Conservation (phyloP, 208 protist species). For the Tritrichomonas foetus region DNA sequence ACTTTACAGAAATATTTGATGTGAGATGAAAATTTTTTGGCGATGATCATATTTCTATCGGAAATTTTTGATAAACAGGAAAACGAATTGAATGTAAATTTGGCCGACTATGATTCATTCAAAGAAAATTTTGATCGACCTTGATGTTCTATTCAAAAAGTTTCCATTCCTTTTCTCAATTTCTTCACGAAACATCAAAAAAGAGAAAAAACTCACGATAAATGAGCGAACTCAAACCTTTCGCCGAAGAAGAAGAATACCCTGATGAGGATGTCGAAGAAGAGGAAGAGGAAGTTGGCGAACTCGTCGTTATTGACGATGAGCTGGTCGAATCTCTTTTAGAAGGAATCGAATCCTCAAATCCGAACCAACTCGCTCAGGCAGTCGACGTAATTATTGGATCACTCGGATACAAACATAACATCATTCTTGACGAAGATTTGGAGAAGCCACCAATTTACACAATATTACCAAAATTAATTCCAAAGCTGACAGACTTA, state of each 20-base stretch:
- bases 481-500: background rate
- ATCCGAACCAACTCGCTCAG: background rate
- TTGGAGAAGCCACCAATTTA: background rate
- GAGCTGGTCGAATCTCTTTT: background rate
- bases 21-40: background rate
- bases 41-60: too few relatives aligned
- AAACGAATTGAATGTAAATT: background rate
- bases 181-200: background rate
- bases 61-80: too few relatives aligned
- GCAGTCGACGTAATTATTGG: conserved; percentile 5
- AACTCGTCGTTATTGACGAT: conserved; percentile 34
- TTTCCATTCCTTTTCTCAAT: background rate
- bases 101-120: background rate
- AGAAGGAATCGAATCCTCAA: background rate
- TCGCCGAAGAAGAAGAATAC: background rate
- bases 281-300: background rate
- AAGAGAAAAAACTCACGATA: background rate
- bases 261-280: background rate
- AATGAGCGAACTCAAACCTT: background rate
- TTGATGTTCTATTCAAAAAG: background rate
- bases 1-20: background rate
- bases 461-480: background rate
- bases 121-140: background rate
- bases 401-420: background rate
- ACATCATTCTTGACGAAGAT: background rate